Evolutionary conservation across 2,329 filamentous ascomycete genomes (phyloP).

Genomic region (Rhynchosporium agropyri): DNA sequence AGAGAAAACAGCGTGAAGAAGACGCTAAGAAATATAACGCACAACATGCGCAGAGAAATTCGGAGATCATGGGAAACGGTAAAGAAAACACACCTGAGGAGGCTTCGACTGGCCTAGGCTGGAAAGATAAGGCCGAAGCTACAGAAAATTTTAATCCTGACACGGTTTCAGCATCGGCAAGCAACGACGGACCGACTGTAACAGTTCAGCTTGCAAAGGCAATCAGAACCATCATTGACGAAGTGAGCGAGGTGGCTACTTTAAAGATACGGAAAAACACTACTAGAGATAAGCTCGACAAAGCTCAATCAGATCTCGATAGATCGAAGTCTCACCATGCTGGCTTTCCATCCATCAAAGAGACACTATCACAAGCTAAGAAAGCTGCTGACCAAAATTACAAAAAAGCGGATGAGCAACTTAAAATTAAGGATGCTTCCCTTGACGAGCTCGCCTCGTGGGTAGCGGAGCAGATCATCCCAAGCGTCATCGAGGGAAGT

Average conservation of each 20-base stretch:
- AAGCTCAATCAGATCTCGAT: constrained; percentile 19
- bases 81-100: not conserved
- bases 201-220: not conserved
- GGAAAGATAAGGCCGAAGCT: constrained; percentile 2
- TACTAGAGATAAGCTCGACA: constrained; percentile 17
- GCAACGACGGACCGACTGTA: too few relatives aligned
- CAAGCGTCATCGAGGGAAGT: constrained; percentile 13
- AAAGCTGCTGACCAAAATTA: constrained; percentile 24
- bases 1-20: constrained; percentile 11
- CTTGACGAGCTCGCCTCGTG: constrained; percentile 7
- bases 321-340: constrained; percentile 25
- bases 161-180: not conserved
- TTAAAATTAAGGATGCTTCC: constrained; percentile 14
- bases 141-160: too few relatives aligned
- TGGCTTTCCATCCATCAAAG: constrained; percentile 27
- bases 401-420: constrained; percentile 9
- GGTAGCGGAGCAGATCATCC: constrained; percentile 19
- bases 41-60: not conserved
- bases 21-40: constrained; percentile 2
- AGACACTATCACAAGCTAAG: constrained; percentile 24
- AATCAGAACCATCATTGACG: constrained; percentile 4
- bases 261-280: constrained; percentile 11
- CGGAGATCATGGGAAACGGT: not conserved
- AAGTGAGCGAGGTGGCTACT: constrained; percentile 11
- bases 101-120: not conserved